Evolutionary conservation across 2,329 filamentous ascomycete species (phyloP).

Genomic region (Biscogniauxia marginata): DNA sequence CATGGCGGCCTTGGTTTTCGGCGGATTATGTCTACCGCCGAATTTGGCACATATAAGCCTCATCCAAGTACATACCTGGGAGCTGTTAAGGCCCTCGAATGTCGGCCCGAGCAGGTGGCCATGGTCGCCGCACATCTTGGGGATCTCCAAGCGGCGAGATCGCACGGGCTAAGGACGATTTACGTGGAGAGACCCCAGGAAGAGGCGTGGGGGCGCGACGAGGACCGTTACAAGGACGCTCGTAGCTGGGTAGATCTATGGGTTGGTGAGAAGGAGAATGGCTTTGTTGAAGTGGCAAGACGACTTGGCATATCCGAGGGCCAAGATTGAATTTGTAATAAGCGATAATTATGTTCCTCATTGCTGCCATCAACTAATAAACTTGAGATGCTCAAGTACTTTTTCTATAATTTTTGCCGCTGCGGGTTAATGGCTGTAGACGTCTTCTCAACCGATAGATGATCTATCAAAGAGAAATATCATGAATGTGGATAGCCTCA

Average conservation of each 20-base stretch:
- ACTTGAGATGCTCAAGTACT: neutral
- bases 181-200: conserved; percentile 62
- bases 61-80: conserved; percentile 66
- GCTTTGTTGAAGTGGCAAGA: conserved; percentile 50
- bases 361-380: neutral
- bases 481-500: neutral
- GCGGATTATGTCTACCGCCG: conserved; percentile 63
- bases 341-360: neutral
- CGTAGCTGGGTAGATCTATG: conserved; percentile 66
- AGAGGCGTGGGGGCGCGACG: conserved; percentile 56
- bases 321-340: neutral
- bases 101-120: conserved; percentile 61
- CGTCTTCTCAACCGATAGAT: neutral
- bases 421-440: neutral
- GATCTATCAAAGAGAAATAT: neutral
- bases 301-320: conserved; percentile 39
- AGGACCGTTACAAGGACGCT: conserved; percentile 50
- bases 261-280: conserved; percentile 51
- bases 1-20: conserved; percentile 62
- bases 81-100: conserved; percentile 57
- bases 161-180: conserved; percentile 64
- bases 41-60: conserved; percentile 76
- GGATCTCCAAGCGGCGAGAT: conserved; percentile 66
- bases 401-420: too few relatives aligned
- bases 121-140: conserved; percentile 75